Conservation (phyloP, 352 stramenopile species). For the Phytophthora lateralis region DNA sequence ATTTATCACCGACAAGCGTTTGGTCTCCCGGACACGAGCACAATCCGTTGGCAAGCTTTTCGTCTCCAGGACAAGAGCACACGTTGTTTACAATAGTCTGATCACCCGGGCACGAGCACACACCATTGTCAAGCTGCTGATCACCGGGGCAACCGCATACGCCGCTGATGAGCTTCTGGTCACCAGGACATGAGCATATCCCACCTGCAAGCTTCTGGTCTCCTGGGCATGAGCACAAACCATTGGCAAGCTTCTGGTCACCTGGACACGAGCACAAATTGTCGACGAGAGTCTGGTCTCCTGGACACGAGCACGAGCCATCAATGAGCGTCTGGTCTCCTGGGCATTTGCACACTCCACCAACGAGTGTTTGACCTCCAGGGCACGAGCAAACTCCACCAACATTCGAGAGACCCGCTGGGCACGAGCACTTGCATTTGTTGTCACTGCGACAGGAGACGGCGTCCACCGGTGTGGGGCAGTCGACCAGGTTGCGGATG, state of each 20-base stretch:
- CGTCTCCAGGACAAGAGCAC: slow-evolving; percentile 5
- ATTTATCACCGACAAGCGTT: neutral
- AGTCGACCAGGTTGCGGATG: slow-evolving; percentile 8
- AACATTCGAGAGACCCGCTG: neutral
- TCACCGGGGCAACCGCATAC: slow-evolving; percentile 2
- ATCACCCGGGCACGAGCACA: neutral
- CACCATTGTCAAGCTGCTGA: neutral
- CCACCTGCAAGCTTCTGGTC: neutral
- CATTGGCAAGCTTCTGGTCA: neutral
- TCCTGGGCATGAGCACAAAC: neutral
- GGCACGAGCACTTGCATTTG: slow-evolving; percentile 4
- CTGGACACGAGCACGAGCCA: slow-evolving; percentile 1
- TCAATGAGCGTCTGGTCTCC: neutral
- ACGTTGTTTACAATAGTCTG: neutral
- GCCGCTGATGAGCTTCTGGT: slow-evolving; percentile 1
- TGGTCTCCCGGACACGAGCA: slow-evolving; percentile 1
- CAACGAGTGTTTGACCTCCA: neutral
- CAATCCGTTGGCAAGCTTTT: neutral
- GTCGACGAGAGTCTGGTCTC: neutral
- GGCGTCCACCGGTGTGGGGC: slow-evolving; percentile 7
- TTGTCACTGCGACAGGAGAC: neutral
- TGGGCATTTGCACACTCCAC: slow-evolving; percentile 7
- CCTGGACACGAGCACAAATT: neutral
- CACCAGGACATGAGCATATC: slow-evolving; percentile 2
- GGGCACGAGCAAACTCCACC: slow-evolving; percentile 5